Evolutionary conservation across 208 protist genomes (phyloP).

Genomic region (Trichomonas vaginalis): DNA sequence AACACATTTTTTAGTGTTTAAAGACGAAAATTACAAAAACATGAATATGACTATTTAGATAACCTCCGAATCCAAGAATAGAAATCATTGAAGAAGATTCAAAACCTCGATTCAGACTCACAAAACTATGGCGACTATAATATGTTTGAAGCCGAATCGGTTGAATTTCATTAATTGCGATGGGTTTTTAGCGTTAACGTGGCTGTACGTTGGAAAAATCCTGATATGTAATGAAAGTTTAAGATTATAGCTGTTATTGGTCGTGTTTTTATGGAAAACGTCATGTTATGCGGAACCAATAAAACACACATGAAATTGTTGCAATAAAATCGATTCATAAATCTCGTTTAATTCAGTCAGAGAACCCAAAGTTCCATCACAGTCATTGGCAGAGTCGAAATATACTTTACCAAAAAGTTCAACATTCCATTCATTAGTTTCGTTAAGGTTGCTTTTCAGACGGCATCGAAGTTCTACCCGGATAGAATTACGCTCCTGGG

Average conservation of each 20-base stretch:
- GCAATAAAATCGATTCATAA: neutral
- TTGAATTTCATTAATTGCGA: neutral
- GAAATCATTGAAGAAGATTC: neutral
- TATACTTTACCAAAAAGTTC: neutral
- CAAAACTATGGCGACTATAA: neutral
- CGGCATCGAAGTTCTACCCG: neutral
- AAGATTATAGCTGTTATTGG: neutral
- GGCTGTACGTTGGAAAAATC: neutral
- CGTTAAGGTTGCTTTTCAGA: slow-evolving; percentile 2
- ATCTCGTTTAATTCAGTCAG: neutral
- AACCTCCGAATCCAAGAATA: neutral
- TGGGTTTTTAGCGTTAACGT: neutral
- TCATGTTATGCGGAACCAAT: neutral
- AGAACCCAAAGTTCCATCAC: neutral
- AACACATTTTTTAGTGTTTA: neutral
- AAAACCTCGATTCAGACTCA: neutral
- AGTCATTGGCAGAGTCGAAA: neutral
- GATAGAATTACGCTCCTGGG: neutral
- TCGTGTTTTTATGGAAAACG: neutral
- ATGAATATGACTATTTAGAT: neutral
- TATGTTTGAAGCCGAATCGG: neutral
- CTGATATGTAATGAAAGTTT: slow-evolving; percentile 1
- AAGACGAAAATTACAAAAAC: neutral
- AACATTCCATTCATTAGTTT: slow-evolving; percentile 12
- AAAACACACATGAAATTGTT: neutral